Conservation (phyloP, 257 asterid genomes). For the Jacaranda copaia region DNA sequence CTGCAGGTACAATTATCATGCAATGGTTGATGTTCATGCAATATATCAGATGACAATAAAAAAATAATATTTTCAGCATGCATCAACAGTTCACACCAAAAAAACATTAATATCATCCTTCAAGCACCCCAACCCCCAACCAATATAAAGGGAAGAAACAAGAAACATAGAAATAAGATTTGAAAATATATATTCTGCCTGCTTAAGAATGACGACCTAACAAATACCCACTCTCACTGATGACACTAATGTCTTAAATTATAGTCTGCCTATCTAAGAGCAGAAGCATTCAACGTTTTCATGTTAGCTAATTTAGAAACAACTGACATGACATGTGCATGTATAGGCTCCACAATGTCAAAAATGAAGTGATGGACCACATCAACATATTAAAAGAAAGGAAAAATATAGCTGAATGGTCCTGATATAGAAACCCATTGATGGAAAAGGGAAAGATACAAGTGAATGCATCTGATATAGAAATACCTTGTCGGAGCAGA, state of each 20-base stretch:
- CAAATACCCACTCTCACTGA: neutral
- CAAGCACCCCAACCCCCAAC: too few relatives aligned
- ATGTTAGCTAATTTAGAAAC: constrained; percentile 13
- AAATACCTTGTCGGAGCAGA: constrained; percentile 86
- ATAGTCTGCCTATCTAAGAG: neutral
- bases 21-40: neutral
- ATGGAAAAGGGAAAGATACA: constrained; percentile 44
- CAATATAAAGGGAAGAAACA: too few relatives aligned
- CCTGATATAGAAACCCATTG: neutral
- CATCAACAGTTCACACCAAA: neutral
- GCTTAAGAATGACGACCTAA: neutral
- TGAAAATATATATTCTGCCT: neutral
- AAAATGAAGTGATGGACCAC: neutral
- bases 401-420: constrained; percentile 44
- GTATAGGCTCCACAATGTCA: neutral
- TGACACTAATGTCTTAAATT: neutral
- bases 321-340: constrained; percentile 9
- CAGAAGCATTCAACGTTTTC: neutral
- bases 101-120: too few relatives aligned
- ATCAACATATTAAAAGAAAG: neutral
- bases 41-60: neutral
- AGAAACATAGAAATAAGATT: too few relatives aligned
- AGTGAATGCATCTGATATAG: constrained; percentile 29
- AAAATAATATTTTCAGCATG: neutral
- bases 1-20: neutral